Percentiles rank a stretch among this genome's conserved stretches.
phyloP scores from a whole-genome alignment of 2,329 filamentous ascomycete genomes.

The Colletotrichum gloeosporioides region DNA sequence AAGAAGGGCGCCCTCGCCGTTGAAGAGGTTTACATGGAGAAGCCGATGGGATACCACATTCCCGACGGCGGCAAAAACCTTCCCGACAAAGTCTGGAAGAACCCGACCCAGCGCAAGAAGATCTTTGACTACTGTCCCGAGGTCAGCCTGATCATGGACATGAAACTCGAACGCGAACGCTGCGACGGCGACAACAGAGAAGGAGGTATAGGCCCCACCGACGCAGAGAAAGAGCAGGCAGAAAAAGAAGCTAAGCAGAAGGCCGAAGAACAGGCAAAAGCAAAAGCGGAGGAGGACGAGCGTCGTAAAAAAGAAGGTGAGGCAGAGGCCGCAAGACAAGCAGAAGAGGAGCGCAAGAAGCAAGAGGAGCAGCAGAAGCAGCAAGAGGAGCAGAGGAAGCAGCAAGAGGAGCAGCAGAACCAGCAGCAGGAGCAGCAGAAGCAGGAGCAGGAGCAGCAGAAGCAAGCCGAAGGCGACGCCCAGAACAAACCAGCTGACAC shows the following conservation, averaged over 20 bases:
- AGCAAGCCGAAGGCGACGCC: not conserved
- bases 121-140: constrained; percentile 64
- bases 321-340: not conserved
- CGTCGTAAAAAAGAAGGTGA: constrained; percentile 3
- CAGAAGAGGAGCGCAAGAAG: not conserved
- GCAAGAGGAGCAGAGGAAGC: not conserved
- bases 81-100: constrained; percentile 51
- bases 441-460: not conserved
- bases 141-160: constrained; percentile 58
- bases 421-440: not conserved
- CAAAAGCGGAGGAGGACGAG: not conserved
- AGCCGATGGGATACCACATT: constrained; percentile 61
- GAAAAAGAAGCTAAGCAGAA: constrained; percentile 18
- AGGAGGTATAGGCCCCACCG: constrained; percentile 26
- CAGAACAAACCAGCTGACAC: not conserved
- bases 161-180: constrained; percentile 58
- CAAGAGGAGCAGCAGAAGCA: not conserved
- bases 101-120: constrained; percentile 44
- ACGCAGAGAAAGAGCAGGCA: constrained; percentile 11
- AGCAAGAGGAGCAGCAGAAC: not conserved
- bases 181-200: constrained; percentile 42
- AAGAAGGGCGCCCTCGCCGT: constrained; percentile 50
- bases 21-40: constrained; percentile 53
- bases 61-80: constrained; percentile 47
- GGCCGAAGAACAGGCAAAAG: constrained; percentile 1